Base-by-base conservation (phyloP, 2,329 filamentous ascomycete species). In the Aspergillus sp. region DNA sequence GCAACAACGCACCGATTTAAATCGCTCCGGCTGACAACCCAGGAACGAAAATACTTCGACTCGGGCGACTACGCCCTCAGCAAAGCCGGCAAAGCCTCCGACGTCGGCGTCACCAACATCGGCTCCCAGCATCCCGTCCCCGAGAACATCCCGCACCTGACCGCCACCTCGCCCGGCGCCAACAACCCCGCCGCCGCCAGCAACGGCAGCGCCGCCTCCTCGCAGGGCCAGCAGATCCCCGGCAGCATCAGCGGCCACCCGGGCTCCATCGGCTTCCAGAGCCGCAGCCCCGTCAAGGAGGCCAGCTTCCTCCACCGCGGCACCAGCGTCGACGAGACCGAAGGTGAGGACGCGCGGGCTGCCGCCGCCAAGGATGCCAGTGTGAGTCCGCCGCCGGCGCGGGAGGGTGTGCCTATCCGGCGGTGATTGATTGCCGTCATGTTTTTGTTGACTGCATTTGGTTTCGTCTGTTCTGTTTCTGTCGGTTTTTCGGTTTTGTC, bases 21-120 rank as follows among this genome's bases (percentile, higher is more conserved):
- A n/a, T n/a, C n/a, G n/a, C n/a, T n/a, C n/a, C n/a, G n/a, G n/a
- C n/a, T n/a, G n/a, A n/a, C n/a, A n/a, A n/a, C n/a, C n/a, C n/a
- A 50, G 83, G 94, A 97, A 75, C 92, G 94, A 80, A 99, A 96
- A 79, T 97, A 96, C 79, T 97, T 97, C 76, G 91, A 97, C 79
- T 94, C 89, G 55, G 92, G 91, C 69, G 91, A 97, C 78, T 97
- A 96, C 68, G 92, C 92, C 69, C 89, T 96, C 78, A 93, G 89
- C 75, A 96, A 97, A 80, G 94, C 94, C 55, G 94, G 94, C 76
- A 97, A 97, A 79, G 91, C 91, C 72, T 89, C 92, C 68, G 89
- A 94, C 70, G 88, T 94, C 67, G 93, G 95, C 69, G 90, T 96
- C 55, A 96, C 93, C 69, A 88, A 88, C 67, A 90, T 99, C 68